Evolutionary conservation across 306 rosid species (phyloP).

Genomic region (Delonix regia): DNA sequence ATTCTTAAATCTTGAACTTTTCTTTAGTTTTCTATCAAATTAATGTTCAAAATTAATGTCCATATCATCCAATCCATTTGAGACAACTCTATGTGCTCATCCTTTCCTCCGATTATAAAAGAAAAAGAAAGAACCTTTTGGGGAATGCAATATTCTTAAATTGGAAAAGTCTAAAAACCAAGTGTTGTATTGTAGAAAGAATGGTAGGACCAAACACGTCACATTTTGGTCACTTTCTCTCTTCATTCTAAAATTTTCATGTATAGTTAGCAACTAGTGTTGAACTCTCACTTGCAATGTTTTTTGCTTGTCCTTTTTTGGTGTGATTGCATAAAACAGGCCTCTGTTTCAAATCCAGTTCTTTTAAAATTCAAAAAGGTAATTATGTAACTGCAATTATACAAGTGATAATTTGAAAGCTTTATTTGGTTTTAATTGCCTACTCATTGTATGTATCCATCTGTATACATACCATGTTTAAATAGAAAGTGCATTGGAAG

Average conservation of each 20-base stretch:
- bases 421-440: constrained; percentile 14
- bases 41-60: constrained; percentile 8
- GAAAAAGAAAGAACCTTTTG: neutral
- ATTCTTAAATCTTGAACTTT: constrained; percentile 7
- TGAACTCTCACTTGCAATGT: constrained; percentile 26
- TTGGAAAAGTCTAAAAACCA: neutral
- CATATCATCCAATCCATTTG: neutral
- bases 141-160: neutral
- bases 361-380: constrained; percentile 92
- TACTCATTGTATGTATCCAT: constrained; percentile 12
- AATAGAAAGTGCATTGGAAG: neutral
- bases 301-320: constrained; percentile 41
- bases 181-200: constrained; percentile 2
- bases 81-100: neutral
- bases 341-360: constrained; percentile 74
- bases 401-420: constrained; percentile 8
- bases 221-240: constrained; percentile 7
- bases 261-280: neutral
- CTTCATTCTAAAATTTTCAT: neutral
- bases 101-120: neutral
- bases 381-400: constrained; percentile 28
- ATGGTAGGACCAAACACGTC: neutral
- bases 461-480: neutral
- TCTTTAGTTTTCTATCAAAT: neutral
- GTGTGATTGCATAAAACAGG: constrained; percentile 83